phyloP scores from a whole-genome alignment of 2,329 filamentous ascomycete genomes.

The Alternaria solani region DNA sequence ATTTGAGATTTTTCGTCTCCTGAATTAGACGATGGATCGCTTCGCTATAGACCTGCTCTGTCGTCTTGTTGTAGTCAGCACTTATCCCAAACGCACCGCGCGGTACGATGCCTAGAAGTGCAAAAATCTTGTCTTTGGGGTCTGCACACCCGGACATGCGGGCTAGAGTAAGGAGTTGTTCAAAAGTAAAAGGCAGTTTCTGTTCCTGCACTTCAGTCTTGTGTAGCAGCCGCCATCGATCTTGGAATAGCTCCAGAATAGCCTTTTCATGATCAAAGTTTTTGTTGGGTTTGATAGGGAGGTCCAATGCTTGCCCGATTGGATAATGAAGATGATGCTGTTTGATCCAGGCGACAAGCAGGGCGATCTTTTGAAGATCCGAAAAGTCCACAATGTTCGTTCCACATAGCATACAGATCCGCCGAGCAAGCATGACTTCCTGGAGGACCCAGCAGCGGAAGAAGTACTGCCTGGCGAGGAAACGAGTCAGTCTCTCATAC shows the following conservation, averaged over 20 bases:
- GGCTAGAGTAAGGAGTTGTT: background rate
- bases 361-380: background rate
- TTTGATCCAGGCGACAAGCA: background rate
- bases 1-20: constrained; percentile 1
- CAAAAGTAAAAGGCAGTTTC: background rate
- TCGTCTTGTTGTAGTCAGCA: constrained; percentile 3
- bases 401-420: constrained; percentile 2
- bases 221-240: background rate
- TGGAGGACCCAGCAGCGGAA: constrained; percentile 12
- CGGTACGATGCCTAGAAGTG: constrained; percentile 1
- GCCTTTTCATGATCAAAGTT: background rate
- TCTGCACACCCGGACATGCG: constrained; percentile 1
- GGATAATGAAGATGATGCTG: background rate
- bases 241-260: background rate
- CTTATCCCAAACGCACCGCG: background rate
- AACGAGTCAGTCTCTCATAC: constrained; percentile 1
- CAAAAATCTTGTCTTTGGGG: constrained; percentile 5
- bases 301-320: background rate
- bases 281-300: background rate
- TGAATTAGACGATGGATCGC: background rate
- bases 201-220: background rate
- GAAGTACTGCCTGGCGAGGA: constrained; percentile 7
- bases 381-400: background rate
- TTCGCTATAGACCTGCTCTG: background rate
- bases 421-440: constrained; percentile 2